A percentile compares a stretch with the other conserved stretches of the same genome.
phyloP scores from a whole-genome alignment of 495 filamentous ascomycete genomes.

The Neurospora sp. region DNA sequence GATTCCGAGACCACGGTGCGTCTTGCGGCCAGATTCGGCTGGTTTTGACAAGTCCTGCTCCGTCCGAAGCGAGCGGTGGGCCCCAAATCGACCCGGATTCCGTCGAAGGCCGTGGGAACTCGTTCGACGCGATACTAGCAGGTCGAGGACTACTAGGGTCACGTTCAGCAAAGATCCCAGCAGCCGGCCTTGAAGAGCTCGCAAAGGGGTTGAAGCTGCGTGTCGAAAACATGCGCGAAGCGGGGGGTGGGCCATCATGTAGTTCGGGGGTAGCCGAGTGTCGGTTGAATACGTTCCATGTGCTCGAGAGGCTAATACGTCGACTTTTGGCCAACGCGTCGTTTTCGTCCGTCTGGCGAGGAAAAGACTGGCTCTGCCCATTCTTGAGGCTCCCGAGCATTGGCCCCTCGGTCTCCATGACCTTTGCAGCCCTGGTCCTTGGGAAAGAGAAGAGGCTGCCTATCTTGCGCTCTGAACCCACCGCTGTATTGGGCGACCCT shows the following conservation, averaged over 20 bases:
- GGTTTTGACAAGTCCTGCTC: slow-evolving; percentile 14
- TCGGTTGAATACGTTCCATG: slow-evolving; percentile 48
- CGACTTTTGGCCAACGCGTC: slow-evolving; percentile 32
- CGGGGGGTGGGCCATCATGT: slow-evolving; percentile 20
- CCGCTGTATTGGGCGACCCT: slow-evolving; percentile 9
- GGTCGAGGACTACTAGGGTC: slow-evolving; percentile 64
- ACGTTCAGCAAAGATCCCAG: slow-evolving; percentile 56
- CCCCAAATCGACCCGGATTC: slow-evolving; percentile 52
- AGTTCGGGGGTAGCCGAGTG: slow-evolving; percentile 37
- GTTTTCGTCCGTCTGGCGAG: slow-evolving; percentile 41
- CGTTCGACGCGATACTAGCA: slow-evolving; percentile 68
- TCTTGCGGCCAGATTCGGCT: slow-evolving; percentile 37
- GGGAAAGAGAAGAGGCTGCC: slow-evolving; percentile 52
- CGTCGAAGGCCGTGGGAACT: slow-evolving; percentile 70
- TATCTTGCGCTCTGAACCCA: slow-evolving; percentile 22
- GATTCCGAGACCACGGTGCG: slow-evolving; percentile 33
- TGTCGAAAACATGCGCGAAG: slow-evolving; percentile 27
- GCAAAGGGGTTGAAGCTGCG: slow-evolving; percentile 55
- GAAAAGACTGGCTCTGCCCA: slow-evolving; percentile 75
- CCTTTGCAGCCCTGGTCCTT: slow-evolving; percentile 57
- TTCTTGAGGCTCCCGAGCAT: slow-evolving; percentile 63
- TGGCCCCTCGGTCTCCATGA: slow-evolving; percentile 55
- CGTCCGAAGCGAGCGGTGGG: slow-evolving; percentile 18
- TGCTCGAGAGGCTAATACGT: slow-evolving; percentile 39
- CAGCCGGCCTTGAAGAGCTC: slow-evolving; percentile 52